A percentile compares a stretch with the other conserved stretches of the same genome.
Evolutionary conservation across 345 rosid genomes (phyloP).

Genomic region (Eucalyptus erythrocorys): DNA sequence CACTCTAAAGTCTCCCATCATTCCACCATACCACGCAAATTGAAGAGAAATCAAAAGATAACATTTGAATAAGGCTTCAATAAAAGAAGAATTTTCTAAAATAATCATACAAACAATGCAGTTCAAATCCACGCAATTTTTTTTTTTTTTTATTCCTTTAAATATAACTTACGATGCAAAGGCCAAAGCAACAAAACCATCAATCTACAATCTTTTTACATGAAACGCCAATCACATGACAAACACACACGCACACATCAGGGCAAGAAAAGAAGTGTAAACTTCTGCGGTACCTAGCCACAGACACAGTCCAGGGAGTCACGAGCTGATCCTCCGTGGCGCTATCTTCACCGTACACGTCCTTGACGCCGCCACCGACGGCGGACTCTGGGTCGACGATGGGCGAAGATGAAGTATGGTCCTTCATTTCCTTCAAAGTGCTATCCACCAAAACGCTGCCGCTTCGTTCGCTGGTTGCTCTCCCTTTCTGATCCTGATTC

Average conservation of each 20-base stretch:
- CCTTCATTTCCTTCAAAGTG: not conserved
- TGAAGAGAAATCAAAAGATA: not conserved
- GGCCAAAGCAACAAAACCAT: not conserved
- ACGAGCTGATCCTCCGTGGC: conserved; percentile 38
- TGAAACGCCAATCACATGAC: not conserved
- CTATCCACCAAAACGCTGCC: not conserved
- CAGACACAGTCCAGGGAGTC: conserved; percentile 38
- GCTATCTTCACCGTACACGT: conserved; percentile 28
- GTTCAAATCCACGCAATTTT: not conserved
- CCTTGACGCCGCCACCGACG: conserved; percentile 15
- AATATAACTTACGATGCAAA: not conserved
- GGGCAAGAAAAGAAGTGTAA: not conserved
- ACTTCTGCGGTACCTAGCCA: conserved; percentile 18
- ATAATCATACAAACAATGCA: not conserved
- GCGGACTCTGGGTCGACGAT: not conserved
- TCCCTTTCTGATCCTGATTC: not conserved
- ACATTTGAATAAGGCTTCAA: not conserved
- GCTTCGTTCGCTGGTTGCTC: not conserved
- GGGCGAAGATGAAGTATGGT: not conserved
- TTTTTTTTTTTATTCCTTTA: not conserved
- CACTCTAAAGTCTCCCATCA: not conserved
- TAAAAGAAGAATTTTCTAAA: not conserved
- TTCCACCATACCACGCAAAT: not conserved
- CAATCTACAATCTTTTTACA: not conserved
- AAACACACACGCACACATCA: not conserved